Evolutionary conservation across 108 stramenopile genomes (phyloP).

Genomic region (Skeletonema menzelii): DNA sequence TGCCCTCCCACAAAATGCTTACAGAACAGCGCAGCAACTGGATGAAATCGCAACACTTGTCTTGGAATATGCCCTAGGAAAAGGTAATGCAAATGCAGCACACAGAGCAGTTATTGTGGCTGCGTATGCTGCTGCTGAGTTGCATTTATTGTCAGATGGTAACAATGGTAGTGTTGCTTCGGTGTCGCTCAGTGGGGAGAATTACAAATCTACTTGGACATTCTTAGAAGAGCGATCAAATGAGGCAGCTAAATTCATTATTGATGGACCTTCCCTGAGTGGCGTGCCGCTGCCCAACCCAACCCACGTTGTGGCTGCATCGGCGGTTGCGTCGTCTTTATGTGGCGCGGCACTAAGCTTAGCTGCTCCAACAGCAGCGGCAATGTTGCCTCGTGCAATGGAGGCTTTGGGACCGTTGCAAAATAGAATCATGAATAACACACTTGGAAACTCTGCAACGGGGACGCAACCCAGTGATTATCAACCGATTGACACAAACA

Average conservation of each 20-base stretch:
- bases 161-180: constrained; percentile 13
- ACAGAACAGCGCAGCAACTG: constrained; percentile 53
- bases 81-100: constrained; percentile 9
- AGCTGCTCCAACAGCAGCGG: constrained; percentile 44
- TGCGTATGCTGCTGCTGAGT: constrained; percentile 78
- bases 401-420: constrained; percentile 29
- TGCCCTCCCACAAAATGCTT: constrained; percentile 53
- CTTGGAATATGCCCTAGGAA: constrained; percentile 27
- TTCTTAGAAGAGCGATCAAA: constrained; percentile 62
- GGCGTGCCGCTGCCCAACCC: constrained; percentile 32
- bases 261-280: constrained; percentile 8
- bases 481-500: constrained; percentile 5
- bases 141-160: constrained; percentile 63
- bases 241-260: constrained; percentile 51
- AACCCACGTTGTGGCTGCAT: constrained; percentile 39
- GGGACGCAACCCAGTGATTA: constrained; percentile 25
- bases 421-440: not conserved
- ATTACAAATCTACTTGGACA: constrained; percentile 61
- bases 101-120: constrained; percentile 61
- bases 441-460: not conserved
- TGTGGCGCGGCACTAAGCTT: constrained; percentile 67
- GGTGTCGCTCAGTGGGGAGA: constrained; percentile 16
- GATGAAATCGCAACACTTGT: constrained; percentile 66
- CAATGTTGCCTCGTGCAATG: constrained; percentile 24
- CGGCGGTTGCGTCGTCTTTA: constrained; percentile 63